Conservation (phyloP, 1,284 basidiomycete genomes). For the Fomitopsis betulina region DNA sequence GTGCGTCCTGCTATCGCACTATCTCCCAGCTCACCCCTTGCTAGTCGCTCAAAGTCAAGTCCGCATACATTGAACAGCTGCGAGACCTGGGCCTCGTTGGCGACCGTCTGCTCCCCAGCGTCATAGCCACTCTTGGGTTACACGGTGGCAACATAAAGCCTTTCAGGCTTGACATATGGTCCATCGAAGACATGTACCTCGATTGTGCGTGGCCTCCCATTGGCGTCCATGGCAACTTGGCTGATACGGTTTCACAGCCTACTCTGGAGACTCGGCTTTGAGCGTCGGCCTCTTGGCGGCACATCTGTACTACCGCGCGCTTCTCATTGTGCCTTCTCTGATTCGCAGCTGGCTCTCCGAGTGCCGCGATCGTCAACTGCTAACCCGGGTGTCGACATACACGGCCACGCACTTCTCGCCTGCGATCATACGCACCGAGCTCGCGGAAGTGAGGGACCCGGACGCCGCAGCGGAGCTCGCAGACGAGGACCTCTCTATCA, state of each 20-base stretch:
- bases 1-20: constrained; percentile 23
- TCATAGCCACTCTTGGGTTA: constrained; percentile 69
- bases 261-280: constrained; percentile 50
- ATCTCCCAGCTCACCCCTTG: background rate
- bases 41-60: constrained; percentile 78
- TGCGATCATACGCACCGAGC: constrained; percentile 80
- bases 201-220: constrained; percentile 50
- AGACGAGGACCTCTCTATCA: constrained; percentile 82
- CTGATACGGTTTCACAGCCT: constrained; percentile 40
- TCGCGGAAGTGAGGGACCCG: constrained; percentile 72
- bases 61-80: constrained; percentile 83
- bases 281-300: constrained; percentile 75
- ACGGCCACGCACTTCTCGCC: constrained; percentile 91
- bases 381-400: constrained; percentile 70
- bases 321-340: constrained; percentile 78
- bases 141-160: constrained; percentile 54
- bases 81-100: constrained; percentile 65
- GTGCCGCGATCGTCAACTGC: constrained; percentile 87
- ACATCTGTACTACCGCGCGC: constrained; percentile 84
- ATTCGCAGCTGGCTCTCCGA: constrained; percentile 84
- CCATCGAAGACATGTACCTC: constrained; percentile 83
- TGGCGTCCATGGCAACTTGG: background rate
- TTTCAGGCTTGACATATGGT: constrained; percentile 80
- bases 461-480: constrained; percentile 59
- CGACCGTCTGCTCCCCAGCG: constrained; percentile 66